Evolutionary conservation across 768 basidiomycete genomes (phyloP), one percentile per base, ranked within the genome.

Genomic region (Sporobolomyces phaffii): DNA sequence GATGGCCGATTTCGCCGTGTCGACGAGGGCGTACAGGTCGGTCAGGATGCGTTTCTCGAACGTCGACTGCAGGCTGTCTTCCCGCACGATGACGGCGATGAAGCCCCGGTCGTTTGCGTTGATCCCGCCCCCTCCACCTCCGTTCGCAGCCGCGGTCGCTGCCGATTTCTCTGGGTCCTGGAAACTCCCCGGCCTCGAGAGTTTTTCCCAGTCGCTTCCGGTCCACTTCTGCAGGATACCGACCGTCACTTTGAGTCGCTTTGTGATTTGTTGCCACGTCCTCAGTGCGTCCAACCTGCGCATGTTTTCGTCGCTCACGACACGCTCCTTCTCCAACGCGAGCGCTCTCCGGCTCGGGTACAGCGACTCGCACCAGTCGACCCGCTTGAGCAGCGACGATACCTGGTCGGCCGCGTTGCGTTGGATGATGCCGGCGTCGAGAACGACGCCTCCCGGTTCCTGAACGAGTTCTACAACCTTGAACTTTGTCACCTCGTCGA

Each of bases 21-120:
- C 86, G 59, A 98, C 85, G 73, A 93, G 88, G 18, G 85, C 81
- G 77, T 91, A 88, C 10, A 94, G 84, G 71, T 88, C 90, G 18
- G 88, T 87, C 22, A 77, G 64, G 20, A 78, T 77, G 53, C 77
- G 75, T 73, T 88, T 91, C 77, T 93, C 91, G 77, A 99, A 97
- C 13, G 90, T 91, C 67, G 87, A 84, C 77, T 93, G 89, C 74
- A 98, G 86, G n/a, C 87, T 87, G 74, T 98, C 94, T 77, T 98
- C 94, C 77, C 98, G 97, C 64, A 96, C 82, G 29, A 97, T 80
- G 33, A 91, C 85, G 77, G 97, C 96, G 38, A 97, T 87, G 77
- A 98, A 99, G 40, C 89, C 90, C 31, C 24, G 86, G 86, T 26
- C 86, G 85, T 72, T 87, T 87, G 7, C 85, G 38, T 38, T 17